These are phyloP conservation scores for Blastobotrys parvus DNA, from an alignment of 805 yeast genomes.

Conservation along the genomic window DNA sequence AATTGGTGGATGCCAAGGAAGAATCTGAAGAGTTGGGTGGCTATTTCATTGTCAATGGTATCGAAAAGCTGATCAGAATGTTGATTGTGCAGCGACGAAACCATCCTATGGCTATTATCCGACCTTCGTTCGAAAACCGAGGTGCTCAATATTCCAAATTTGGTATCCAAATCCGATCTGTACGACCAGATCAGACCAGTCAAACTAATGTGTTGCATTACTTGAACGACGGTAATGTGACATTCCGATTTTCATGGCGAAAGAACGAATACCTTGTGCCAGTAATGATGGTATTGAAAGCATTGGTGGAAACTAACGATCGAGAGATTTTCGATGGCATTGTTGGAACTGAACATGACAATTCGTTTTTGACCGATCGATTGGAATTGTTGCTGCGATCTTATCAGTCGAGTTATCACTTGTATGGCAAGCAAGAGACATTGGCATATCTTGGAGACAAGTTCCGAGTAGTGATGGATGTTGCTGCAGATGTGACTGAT, in stretches of 20 bases:
- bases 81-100: constrained; percentile 95
- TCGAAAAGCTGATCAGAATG: constrained; percentile 94
- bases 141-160: constrained; percentile 82
- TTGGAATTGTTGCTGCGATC: constrained; percentile 85
- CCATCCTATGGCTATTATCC: constrained; percentile 95
- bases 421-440: constrained; percentile 79
- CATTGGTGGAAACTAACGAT: constrained; percentile 83
- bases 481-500: constrained; percentile 81
- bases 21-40: constrained; percentile 97
- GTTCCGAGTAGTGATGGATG: constrained; percentile 87
- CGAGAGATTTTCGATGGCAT: constrained; percentile 95
- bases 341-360: constrained; percentile 76
- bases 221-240: constrained; percentile 89
- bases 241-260: constrained; percentile 95
- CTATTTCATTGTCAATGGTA: constrained; percentile 91
- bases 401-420: constrained; percentile 62
- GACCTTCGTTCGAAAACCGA: constrained; percentile 91
- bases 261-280: constrained; percentile 94
- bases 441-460: constrained; percentile 91
- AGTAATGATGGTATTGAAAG: constrained; percentile 85
- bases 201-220: constrained; percentile 97
- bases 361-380: constrained; percentile 97
- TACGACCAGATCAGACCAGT: constrained; percentile 94
- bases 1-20: constrained; percentile 70
- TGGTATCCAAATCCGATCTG: constrained; percentile 92